Evolutionary conservation across 352 stramenopile species (phyloP), one percentile per base, ranked within the genome.

Genomic region (Aphanomyces euteiches): DNA sequence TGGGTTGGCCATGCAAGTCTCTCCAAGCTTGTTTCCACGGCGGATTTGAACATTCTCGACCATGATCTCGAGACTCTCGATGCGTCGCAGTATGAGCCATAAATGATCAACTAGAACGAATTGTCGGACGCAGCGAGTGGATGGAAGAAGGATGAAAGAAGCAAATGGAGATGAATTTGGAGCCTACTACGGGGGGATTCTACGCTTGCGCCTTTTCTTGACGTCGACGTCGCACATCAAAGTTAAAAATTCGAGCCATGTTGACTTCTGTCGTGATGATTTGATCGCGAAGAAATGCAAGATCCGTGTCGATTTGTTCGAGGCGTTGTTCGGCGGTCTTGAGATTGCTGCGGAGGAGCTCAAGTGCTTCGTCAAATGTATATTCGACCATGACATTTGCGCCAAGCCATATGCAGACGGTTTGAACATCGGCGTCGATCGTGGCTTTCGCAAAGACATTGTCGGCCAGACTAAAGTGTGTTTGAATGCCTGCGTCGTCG

Each of bases 311-410:
- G 74, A 93, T 89, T 71, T 94, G 86, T 37, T 71, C 75, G 73
- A 95, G 67, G 53, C 86, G 87, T 5, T 90, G 82, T n/a, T 77
- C 83, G 17, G 86, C 89, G 5, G 77, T 77, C 7, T 81, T 68
- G 66, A 95, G 73, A 73, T 94, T 96, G 66, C 79, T 74, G 69
- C 90, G 72, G 80, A 97, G 78, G 84, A 98, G 73, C 50, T 90
- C 83, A 43, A 97, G 81, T 10, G 95, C 95, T 73, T 99, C 96
- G n/a, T 98, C 87, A 74, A 98, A 98, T 56, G 92, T 95, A 77
- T 98, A 98, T 75, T 99, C 95, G 70, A 98, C 85, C 93, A 98
- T 98, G 39, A 98, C 92, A 82, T 98, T 98, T 15, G 95, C 96
- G n/a, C 96, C 96, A 13, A 99, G 81, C 96, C 96, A 99, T 69